phyloP scores from a whole-genome alignment of 108 stramenopile species.

The Fragilaria crotonensis region DNA sequence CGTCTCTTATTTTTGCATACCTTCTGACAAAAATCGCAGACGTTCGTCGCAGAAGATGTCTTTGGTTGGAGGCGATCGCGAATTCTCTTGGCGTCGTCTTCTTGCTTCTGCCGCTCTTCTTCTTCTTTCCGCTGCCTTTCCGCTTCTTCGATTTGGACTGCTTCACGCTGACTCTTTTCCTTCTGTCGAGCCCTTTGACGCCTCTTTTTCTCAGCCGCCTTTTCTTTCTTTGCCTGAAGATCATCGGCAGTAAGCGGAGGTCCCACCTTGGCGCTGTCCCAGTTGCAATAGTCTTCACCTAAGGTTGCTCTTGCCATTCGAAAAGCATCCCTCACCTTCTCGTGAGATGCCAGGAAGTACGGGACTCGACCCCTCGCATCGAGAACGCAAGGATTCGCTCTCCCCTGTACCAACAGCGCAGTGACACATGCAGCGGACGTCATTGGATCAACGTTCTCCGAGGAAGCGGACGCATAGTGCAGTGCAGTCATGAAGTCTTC shows the following conservation, averaged over 20 bases:
- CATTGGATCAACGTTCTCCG: constrained; percentile 11
- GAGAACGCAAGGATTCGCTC: constrained; percentile 61
- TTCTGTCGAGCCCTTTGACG: constrained; percentile 73
- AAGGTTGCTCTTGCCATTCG: constrained; percentile 59
- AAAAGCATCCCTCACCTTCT: constrained; percentile 74
- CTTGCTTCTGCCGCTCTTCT: constrained; percentile 41
- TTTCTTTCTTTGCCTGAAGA: constrained; percentile 47
- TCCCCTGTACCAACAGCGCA: constrained; percentile 50
- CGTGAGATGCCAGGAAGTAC: constrained; percentile 60
- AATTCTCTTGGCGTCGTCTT: constrained; percentile 33
- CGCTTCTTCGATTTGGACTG: constrained; percentile 21
- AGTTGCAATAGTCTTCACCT: constrained; percentile 68
- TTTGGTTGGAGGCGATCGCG: constrained; percentile 33
- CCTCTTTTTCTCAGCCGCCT: constrained; percentile 78
- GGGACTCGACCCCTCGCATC: constrained; percentile 59
- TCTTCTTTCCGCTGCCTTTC: constrained; percentile 19
- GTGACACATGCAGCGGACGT: constrained; percentile 27
- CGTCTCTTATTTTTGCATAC: constrained; percentile 45
- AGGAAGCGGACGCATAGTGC: constrained; percentile 48
- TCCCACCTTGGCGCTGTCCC: constrained; percentile 74
- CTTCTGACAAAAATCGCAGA: constrained; percentile 76
- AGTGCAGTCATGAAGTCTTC: constrained; percentile 48
- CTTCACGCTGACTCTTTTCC: constrained; percentile 61
- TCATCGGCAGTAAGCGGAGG: constrained; percentile 54
- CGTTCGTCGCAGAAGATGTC: constrained; percentile 22